Conservation (phyloP, 768 basidiomycete genomes). For the Serendipita sp. region DNA sequence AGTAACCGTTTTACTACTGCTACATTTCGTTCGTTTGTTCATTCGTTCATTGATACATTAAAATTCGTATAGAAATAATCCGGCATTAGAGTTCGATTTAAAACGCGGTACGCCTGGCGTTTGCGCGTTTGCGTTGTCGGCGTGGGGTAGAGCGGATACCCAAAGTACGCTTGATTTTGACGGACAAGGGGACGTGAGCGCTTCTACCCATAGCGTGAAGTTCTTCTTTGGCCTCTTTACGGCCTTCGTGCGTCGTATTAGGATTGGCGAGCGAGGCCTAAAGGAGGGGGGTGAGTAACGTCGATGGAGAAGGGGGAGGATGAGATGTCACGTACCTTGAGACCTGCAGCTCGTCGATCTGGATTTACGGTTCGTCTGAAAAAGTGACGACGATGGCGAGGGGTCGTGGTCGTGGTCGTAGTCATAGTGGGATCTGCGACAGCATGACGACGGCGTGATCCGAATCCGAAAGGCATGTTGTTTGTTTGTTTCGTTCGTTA, state of each 20-base stretch:
- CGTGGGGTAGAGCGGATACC: not conserved
- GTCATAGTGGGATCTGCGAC: not conserved
- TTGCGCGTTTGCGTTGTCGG: not conserved
- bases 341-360: not conserved
- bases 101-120: no score
- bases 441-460: not conserved
- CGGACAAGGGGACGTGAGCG: not conserved
- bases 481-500: not conserved
- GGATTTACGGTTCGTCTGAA: not conserved
- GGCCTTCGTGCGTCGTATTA: constrained; percentile 1
- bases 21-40: no score
- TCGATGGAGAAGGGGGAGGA: not conserved
- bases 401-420: not conserved
- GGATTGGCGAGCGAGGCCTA: constrained; percentile 1
- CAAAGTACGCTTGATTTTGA: not conserved
- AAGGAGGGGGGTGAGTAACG: not conserved
- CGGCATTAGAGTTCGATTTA: no score
- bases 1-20: no score
- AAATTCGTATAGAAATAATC: no score
- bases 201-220: not conserved
- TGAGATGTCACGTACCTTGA: not conserved
- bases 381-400: not conserved
- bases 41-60: no score
- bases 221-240: not conserved
- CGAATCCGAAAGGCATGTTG: constrained; percentile 3